A percentile compares a stretch with the other conserved stretches of the same genome.
Evolutionary conservation across 2,329 filamentous ascomycete species (phyloP).

Genomic region (Claviceps paspali): DNA sequence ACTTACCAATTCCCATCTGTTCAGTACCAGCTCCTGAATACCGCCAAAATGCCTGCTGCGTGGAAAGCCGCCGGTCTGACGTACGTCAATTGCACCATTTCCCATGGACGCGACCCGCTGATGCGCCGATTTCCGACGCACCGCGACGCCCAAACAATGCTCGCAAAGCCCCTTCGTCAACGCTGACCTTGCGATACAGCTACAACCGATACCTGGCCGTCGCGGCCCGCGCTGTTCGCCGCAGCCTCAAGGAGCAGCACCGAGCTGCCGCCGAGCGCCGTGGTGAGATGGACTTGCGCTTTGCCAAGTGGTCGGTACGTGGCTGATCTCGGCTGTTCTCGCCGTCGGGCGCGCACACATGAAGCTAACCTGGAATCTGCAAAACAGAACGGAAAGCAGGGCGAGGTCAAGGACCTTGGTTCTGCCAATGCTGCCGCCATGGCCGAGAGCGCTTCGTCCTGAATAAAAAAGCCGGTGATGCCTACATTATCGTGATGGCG

Average conservation of each 20-base stretch:
- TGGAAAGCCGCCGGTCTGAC: slow-evolving; percentile 97
- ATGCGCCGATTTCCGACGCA: neutral
- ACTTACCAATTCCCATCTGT: slow-evolving; percentile 15
- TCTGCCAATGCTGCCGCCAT: slow-evolving; percentile 33
- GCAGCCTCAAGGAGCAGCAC: slow-evolving; percentile 92
- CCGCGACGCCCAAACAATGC: slow-evolving; percentile 1
- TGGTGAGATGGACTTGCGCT: slow-evolving; percentile 76
- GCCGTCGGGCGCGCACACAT: neutral
- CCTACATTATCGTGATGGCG: neutral
- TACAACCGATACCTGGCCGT: slow-evolving; percentile 99
- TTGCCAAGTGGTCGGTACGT: slow-evolving; percentile 84
- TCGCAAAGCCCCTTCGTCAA: neutral
- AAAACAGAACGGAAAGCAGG: slow-evolving; percentile 84
- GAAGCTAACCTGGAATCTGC: slow-evolving; percentile 17
- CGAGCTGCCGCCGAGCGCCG: slow-evolving; percentile 76
- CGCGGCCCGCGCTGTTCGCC: slow-evolving; percentile 86
- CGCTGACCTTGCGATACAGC: slow-evolving; percentile 31
- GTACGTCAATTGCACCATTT: slow-evolving; percentile 52
- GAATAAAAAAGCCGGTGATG: slow-evolving; percentile 6
- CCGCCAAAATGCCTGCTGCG: slow-evolving; percentile 78
- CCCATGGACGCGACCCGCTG: too few species aligned
- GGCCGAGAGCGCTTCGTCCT: slow-evolving; percentile 23
- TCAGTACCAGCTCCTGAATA: slow-evolving; percentile 14
- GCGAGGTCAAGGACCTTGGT: slow-evolving; percentile 61
- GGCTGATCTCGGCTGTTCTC: slow-evolving; percentile 9